These are phyloP conservation scores for Chloris gayana DNA, from an alignment of 176 grass and related monocot species.

Conservation along the genomic window DNA sequence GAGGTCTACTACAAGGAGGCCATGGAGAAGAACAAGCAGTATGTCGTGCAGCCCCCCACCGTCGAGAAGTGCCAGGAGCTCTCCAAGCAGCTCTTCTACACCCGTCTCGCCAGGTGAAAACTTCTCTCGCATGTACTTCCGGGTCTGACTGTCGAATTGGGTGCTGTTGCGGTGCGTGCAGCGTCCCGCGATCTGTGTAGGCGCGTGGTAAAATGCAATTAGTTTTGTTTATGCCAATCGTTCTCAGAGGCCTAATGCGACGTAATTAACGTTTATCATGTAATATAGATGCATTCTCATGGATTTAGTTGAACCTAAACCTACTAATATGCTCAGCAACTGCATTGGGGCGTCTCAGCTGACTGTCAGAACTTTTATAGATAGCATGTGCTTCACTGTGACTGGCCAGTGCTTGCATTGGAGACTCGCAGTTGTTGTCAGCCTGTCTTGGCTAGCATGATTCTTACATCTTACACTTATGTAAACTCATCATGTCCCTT, in stretches of 20 bases:
- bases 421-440: not conserved
- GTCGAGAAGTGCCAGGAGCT: constrained; percentile 87
- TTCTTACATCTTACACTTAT: too few relatives aligned
- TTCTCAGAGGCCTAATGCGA: not conserved
- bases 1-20: constrained; percentile 71
- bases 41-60: constrained; percentile 78
- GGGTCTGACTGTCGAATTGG: not conserved
- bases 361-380: not conserved
- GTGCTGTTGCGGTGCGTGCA: not conserved
- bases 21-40: constrained; percentile 92
- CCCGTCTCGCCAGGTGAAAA: constrained; percentile 79
- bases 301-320: constrained; percentile 20
- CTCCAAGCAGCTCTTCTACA: constrained; percentile 96
- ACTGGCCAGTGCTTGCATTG: not conserved
- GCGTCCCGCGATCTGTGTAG: constrained; percentile 20
- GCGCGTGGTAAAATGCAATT: not conserved
- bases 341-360: not conserved
- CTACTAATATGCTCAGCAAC: not conserved
- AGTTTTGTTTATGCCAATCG: not conserved
- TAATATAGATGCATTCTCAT: not conserved
- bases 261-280: not conserved
- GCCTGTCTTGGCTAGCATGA: not conserved
- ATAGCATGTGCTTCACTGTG: not conserved
- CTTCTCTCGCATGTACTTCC: not conserved
- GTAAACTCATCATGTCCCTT: not conserved